Percentiles rank a stretch among this genome's conserved stretches.
phyloP scores from a whole-genome alignment of 257 asterid genomes.

The Primulina huaijiensis region DNA sequence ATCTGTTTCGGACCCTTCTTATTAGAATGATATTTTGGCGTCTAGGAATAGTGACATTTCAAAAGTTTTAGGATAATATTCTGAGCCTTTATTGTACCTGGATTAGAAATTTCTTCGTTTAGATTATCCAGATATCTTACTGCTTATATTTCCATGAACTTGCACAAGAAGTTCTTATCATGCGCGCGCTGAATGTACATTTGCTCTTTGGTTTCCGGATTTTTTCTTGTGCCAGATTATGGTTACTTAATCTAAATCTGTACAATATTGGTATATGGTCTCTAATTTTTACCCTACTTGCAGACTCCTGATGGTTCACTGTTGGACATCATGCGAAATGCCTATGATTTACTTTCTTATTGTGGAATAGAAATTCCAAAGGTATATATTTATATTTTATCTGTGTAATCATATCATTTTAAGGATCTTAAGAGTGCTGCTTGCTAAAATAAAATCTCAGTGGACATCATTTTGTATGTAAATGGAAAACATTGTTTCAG shows the following conservation, averaged over 20 bases:
- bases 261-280: background rate
- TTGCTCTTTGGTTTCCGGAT: no score
- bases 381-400: slow-evolving; percentile 45
- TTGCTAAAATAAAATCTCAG: slow-evolving; percentile 10
- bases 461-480: slow-evolving; percentile 12
- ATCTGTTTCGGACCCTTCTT: background rate
- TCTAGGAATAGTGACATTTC: background rate
- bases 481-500: background rate
- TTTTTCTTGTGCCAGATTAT: background rate
- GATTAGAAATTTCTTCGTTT: background rate
- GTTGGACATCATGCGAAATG: slow-evolving; percentile 95
- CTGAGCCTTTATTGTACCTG: background rate
- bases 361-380: slow-evolving; percentile 74
- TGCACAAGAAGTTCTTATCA: background rate
- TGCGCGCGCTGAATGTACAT: background rate
- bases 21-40: background rate
- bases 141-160: background rate
- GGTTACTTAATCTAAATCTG: no score
- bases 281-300: slow-evolving; percentile 33
- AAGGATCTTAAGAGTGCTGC: background rate
- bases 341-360: slow-evolving; percentile 80
- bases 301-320: slow-evolving; percentile 99
- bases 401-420: slow-evolving; percentile 5
- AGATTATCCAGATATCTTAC: background rate
- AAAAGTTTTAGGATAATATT: no score